These are phyloP conservation scores for Diaporthe humulicola DNA, from an alignment of 2,329 filamentous ascomycete species.

Conservation along the genomic window DNA sequence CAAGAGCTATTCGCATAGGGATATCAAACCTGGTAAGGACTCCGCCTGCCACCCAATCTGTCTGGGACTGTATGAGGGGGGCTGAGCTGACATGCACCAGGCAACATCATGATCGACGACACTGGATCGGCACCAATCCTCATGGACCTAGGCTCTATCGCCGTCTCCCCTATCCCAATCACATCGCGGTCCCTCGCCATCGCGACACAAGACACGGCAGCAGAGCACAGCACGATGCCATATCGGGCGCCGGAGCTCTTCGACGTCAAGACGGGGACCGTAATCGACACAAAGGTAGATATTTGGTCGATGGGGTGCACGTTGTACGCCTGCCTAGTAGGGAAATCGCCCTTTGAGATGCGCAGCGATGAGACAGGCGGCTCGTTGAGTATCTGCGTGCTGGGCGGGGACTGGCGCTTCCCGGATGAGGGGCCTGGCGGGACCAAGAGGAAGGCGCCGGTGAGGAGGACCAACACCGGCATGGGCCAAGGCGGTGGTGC, in stretches of 20 bases:
- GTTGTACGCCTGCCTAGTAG: slow-evolving; percentile 95
- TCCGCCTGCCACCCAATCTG: too few species aligned
- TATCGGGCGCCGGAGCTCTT: slow-evolving; percentile 98
- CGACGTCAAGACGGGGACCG: slow-evolving; percentile 92
- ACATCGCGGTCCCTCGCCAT: slow-evolving; percentile 92
- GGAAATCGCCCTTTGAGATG: slow-evolving; percentile 97
- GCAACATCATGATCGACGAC: slow-evolving; percentile 99
- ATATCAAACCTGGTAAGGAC: slow-evolving; percentile 91
- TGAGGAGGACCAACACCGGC: slow-evolving; percentile 45
- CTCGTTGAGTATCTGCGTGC: slow-evolving; percentile 89
- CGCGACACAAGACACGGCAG: slow-evolving; percentile 92
- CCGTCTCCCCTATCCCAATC: slow-evolving; percentile 87
- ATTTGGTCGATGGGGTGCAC: slow-evolving; percentile 99
- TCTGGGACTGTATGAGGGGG: background rate
- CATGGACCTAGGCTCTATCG: slow-evolving; percentile 96
- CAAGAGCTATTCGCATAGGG: slow-evolving; percentile 90
- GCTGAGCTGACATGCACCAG: slow-evolving; percentile 50
- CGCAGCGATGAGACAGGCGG: slow-evolving; percentile 96
- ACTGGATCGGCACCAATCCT: slow-evolving; percentile 89
- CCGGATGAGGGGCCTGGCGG: slow-evolving; percentile 84
- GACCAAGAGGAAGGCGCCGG: slow-evolving; percentile 57
- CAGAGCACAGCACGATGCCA: slow-evolving; percentile 98
- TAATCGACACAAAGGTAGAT: slow-evolving; percentile 96
- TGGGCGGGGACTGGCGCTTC: slow-evolving; percentile 96
- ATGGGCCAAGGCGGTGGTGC: slow-evolving; percentile 45